Conservation (phyloP, 2,329 filamentous ascomycete species). For the Fusarium euwallaceae region DNA sequence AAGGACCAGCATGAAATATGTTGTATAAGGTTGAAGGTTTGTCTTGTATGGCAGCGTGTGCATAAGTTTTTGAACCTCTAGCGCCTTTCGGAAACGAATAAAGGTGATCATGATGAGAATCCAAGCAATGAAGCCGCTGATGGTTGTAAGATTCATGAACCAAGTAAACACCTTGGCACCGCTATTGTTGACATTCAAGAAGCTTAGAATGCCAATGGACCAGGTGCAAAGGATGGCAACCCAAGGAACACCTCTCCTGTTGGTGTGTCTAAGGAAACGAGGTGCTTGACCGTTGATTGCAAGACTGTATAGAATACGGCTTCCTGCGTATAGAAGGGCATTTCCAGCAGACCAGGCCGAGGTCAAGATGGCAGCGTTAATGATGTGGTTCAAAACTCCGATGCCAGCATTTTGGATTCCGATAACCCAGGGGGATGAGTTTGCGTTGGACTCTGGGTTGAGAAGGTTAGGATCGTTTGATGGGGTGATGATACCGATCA, state of each 20-base stretch:
- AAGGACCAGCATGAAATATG: conserved; percentile 70
- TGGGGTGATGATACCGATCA: conserved; percentile 73
- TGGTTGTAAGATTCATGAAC: conserved; percentile 28
- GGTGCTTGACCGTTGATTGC: conserved; percentile 76
- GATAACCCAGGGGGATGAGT: conserved; percentile 72
- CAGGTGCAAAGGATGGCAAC: conserved; percentile 66
- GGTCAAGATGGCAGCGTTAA: conserved; percentile 76
- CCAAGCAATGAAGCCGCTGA: conserved; percentile 54
- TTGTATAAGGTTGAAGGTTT: conserved; percentile 71
- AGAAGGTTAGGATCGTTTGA: conserved; percentile 74
- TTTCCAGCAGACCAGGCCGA: conserved; percentile 74
- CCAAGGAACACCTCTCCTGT: conserved; percentile 71
- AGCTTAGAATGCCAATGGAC: conserved; percentile 74
- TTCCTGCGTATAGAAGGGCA: conserved; percentile 74
- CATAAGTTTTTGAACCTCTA: conserved; percentile 62
- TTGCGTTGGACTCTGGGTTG: conserved; percentile 64
- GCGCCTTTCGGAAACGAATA: conserved; percentile 56
- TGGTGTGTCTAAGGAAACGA: conserved; percentile 69
- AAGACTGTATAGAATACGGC: conserved; percentile 78
- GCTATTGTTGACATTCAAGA: conserved; percentile 52
- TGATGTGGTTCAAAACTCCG: conserved; percentile 71
- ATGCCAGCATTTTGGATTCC: conserved; percentile 77
- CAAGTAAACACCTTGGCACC: conserved; percentile 31
- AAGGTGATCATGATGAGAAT: conserved; percentile 62
- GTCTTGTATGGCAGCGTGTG: conserved; percentile 65